Base-by-base conservation (phyloP, 2,329 filamentous ascomycete species). In the Phaeosphaeria sp. region DNA sequence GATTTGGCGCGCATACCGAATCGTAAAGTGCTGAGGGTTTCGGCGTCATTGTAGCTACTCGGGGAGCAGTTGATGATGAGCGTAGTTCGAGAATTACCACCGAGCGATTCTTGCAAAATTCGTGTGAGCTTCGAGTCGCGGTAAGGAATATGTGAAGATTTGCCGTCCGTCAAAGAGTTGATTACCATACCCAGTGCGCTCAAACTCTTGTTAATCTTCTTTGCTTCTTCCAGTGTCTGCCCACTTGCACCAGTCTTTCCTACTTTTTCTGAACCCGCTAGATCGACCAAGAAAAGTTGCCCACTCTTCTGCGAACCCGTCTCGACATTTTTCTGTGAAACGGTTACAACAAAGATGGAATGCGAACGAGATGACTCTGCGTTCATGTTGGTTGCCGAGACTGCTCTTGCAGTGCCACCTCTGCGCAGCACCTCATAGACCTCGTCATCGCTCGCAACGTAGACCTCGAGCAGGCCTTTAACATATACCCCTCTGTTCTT, bases 161-260 rank as follows among this genome's bases (percentile, higher is more conserved):
- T 97, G 75, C 93, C 94, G 77, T 98, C 95, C 2, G 95, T 97
- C 70, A 99, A 82, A 53, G 93, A 88, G 80, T 98, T 98, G 84
- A 99, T 99, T 81, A 98, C 95, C 93, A 97, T 98, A 72, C 95
- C 95, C 59, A 99, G 85, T 54, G 95, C 93, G 81, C 93, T 97
- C 82, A 99, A 86, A 84, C 93, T 97, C 85, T 98, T 98, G 86
- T 99, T 99, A 85, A 99, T 99, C 85, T 99, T 99, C 85, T 98
- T 98, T 60, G 95, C 95, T 78, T 99, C 95, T 78, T 98, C 95
- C 44, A 99, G 84, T 4, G 94, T 98, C 80, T 98, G 95, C 56
- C 95, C 95, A 76, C 92, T 97, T 62, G 95, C 95, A 68, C 95
- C 95, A 27, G 95, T 99, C 85, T 99, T 98, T 76, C 95, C 94